Percentiles rank a stretch among this genome's conserved stretches.
These are phyloP conservation scores for Penicillium crystallinum DNA, from an alignment of 495 filamentous ascomycete species.

Conservation along the genomic window DNA sequence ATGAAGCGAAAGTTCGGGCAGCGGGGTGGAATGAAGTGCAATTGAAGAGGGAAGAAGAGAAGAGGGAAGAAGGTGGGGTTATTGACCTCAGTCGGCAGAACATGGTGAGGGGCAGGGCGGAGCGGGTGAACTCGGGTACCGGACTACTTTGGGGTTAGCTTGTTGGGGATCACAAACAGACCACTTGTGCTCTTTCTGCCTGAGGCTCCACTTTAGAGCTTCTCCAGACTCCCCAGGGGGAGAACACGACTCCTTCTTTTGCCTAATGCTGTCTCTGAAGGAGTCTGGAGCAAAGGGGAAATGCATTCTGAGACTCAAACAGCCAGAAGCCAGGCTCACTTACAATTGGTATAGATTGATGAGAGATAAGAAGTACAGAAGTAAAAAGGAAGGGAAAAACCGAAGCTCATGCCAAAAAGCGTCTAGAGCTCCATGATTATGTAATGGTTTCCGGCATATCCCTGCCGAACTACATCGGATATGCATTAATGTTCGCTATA, in stretches of 20 bases:
- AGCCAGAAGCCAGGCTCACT: constrained; percentile 3
- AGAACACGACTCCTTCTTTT: not conserved
- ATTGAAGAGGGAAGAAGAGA: constrained; percentile 45
- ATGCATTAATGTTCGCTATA: not conserved
- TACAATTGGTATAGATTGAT: constrained; percentile 19
- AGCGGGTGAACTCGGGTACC: constrained; percentile 27
- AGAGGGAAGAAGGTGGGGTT: constrained; percentile 46
- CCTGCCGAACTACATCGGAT: constrained; percentile 3
- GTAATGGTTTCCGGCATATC: constrained; percentile 9
- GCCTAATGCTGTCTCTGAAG: not conserved
- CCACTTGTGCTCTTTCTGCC: constrained; percentile 18
- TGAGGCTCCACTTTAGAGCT: constrained; percentile 4
- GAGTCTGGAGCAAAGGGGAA: not conserved
- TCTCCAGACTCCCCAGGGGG: constrained; percentile 6
- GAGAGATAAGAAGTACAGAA: constrained; percentile 6
- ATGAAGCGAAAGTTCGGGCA: constrained; percentile 54
- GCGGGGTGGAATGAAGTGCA: constrained; percentile 37
- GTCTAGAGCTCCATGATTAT: constrained; percentile 15
- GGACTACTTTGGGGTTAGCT: constrained; percentile 26
- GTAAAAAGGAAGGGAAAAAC: constrained; percentile 22
- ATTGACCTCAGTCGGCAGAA: constrained; percentile 47
- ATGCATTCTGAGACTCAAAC: not conserved
- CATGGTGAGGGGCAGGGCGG: constrained; percentile 46
- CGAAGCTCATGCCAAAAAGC: constrained; percentile 24
- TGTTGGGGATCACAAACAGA: constrained; percentile 13